Conservation (phyloP, 345 rosid species). For the Eucalyptus grandis region DNA sequence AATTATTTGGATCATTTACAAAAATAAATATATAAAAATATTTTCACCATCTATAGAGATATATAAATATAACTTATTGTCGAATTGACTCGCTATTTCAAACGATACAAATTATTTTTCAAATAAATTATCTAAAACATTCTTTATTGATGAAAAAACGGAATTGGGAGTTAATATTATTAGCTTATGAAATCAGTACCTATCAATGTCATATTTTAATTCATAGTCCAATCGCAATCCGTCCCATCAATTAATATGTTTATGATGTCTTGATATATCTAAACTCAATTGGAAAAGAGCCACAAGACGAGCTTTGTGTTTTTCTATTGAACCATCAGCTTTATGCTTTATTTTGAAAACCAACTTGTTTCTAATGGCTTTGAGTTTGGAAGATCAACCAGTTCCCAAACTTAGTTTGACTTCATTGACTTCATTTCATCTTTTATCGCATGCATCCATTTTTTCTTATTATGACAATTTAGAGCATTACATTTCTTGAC, state of each 20-base stretch:
- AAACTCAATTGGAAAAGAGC: neutral
- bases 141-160: neutral
- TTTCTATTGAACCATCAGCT: too few species aligned
- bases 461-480: too few species aligned
- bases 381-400: too few species aligned
- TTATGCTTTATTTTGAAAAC: too few species aligned
- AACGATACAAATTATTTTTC: accelerated
- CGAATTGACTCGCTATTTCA: neutral
- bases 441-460: too few species aligned
- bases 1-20: neutral
- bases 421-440: too few species aligned
- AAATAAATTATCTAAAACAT: neutral
- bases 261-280: neutral
- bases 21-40: neutral
- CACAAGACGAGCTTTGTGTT: too few species aligned
- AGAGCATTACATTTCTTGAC: too few species aligned
- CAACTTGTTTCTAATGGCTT: too few species aligned
- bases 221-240: neutral
- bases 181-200: neutral
- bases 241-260: neutral
- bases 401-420: too few species aligned
- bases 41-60: neutral
- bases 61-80: neutral
- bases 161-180: neutral
- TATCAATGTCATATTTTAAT: neutral